Percentiles rank a stretch among this genome's conserved stretches.
phyloP scores from a whole-genome alignment of 805 yeast species.

The Yarrowia sp. region DNA sequence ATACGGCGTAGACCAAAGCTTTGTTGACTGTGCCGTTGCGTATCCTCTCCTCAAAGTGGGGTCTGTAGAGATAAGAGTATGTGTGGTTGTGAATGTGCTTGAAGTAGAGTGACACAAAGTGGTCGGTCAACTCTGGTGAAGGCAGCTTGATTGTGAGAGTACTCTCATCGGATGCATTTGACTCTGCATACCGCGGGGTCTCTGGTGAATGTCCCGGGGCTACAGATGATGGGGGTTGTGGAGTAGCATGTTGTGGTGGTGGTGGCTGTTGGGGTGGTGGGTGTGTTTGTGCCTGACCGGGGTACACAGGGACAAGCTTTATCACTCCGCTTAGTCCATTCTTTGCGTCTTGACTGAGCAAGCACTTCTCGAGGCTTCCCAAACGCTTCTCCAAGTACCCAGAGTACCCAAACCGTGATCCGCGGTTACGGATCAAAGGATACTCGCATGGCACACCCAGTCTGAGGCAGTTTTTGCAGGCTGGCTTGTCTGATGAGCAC shows the following conservation, averaged over 20 bases:
- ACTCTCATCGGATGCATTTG: conserved; percentile 31
- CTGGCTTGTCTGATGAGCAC: conserved; percentile 52
- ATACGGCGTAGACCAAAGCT: conserved; percentile 48
- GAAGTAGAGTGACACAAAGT: conserved; percentile 50
- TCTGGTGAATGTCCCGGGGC: conserved; percentile 20
- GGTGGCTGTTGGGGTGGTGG: conserved; percentile 3
- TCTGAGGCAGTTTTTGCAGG: conserved; percentile 50
- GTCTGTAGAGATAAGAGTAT: conserved; percentile 50
- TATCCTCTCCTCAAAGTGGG: conserved; percentile 47
- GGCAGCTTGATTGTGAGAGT: conserved; percentile 38
- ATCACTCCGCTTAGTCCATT: conserved; percentile 21
- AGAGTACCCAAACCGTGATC: conserved; percentile 50
- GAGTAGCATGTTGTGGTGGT: conserved; percentile 17
- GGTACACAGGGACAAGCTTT: conserved; percentile 24
- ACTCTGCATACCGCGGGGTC: conserved; percentile 9
- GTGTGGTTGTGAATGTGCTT: conserved; percentile 50
- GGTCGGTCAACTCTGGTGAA: conserved; percentile 47
- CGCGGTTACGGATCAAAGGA: conserved; percentile 50
- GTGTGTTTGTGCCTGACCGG: conserved; percentile 1
- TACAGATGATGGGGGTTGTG: not conserved
- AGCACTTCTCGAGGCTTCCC: conserved; percentile 41
- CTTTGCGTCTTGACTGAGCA: conserved; percentile 32
- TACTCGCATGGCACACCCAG: conserved; percentile 49
- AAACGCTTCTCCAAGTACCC: conserved; percentile 47
- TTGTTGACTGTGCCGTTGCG: conserved; percentile 47